Percentiles rank a stretch among this genome's conserved stretches.
phyloP scores from a whole-genome alignment of 2,329 filamentous ascomycete genomes.

The Diaporthe nobilis region DNA sequence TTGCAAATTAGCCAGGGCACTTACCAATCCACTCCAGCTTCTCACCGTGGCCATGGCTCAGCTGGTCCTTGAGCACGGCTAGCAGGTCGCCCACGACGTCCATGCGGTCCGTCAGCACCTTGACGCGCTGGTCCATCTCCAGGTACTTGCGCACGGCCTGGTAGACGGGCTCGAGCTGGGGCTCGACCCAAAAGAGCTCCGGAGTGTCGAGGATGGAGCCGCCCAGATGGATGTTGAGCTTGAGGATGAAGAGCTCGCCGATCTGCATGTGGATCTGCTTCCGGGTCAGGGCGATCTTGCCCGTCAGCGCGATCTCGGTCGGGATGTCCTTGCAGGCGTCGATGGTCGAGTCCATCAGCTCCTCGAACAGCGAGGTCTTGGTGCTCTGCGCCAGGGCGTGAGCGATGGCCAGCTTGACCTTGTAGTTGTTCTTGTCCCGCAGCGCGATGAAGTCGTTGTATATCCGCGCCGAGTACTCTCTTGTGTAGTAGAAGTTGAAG shows the following conservation, averaged over 20 bases:
- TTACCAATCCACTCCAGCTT: slow-evolving; percentile 90
- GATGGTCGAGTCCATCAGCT: slow-evolving; percentile 93
- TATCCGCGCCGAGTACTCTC: slow-evolving; percentile 97
- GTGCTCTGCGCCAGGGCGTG: slow-evolving; percentile 96
- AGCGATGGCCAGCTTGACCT: slow-evolving; percentile 97
- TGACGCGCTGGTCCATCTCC: slow-evolving; percentile 97
- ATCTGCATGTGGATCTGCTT: slow-evolving; percentile 99
- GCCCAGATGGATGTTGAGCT: slow-evolving; percentile 98
- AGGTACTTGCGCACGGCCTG: slow-evolving; percentile 95
- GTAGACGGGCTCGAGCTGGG: slow-evolving; percentile 95
- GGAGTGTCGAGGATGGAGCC: slow-evolving; percentile 96
- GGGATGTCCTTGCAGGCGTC: slow-evolving; percentile 94
- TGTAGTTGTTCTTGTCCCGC: slow-evolving; percentile 94
- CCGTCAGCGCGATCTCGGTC: slow-evolving; percentile 90
- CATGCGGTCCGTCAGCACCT: slow-evolving; percentile 88
- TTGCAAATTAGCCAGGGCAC: slow-evolving; percentile 49
- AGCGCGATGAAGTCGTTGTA: slow-evolving; percentile 99
- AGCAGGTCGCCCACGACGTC: slow-evolving; percentile 95
- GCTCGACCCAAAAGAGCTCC: slow-evolving; percentile 98
- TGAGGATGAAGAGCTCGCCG: slow-evolving; percentile 95
- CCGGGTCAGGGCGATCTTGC: slow-evolving; percentile 89
- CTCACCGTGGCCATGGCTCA: slow-evolving; percentile 93
- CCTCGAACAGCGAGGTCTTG: slow-evolving; percentile 97
- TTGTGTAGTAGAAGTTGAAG: slow-evolving; percentile 99
- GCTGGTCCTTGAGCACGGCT: slow-evolving; percentile 93